A percentile compares a stretch with the other conserved stretches of the same genome.
phyloP scores from a whole-genome alignment of 257 asterid genomes.

The Solanum dulcamara region DNA sequence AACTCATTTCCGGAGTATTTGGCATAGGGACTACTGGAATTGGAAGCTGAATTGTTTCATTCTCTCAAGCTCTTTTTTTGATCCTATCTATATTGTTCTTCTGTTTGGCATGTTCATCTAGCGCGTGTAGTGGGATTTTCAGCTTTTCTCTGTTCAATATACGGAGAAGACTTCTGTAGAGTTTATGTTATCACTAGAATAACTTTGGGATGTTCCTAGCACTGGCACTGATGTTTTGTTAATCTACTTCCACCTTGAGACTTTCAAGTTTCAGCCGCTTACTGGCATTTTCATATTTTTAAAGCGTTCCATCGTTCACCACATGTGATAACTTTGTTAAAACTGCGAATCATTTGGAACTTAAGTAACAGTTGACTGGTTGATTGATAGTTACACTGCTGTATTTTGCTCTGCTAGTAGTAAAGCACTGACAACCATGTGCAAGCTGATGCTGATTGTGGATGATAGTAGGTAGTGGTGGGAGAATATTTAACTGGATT shows the following conservation, averaged over 20 bases:
- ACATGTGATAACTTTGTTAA: neutral
- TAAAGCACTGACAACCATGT: neutral
- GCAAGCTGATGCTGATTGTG: neutral
- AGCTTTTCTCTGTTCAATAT: neutral
- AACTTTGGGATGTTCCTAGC: neutral
- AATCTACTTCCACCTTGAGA: neutral
- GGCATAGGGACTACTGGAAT: neutral
- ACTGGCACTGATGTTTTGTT: neutral
- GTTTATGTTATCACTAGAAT: neutral
- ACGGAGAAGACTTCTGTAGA: neutral
- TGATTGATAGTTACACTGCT: neutral
- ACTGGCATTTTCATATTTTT: neutral
- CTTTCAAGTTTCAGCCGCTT: neutral
- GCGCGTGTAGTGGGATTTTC: neutral
- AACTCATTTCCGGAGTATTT: neutral
- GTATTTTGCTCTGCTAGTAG: neutral
- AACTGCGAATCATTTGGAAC: neutral
- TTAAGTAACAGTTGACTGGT: neutral
- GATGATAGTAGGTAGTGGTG: neutral
- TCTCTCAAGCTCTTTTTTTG: neutral
- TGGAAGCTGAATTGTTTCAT: neutral
- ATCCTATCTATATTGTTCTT: neutral
- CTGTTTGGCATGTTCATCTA: neutral
- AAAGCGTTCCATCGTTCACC: neutral
- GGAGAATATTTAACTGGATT: neutral